phyloP scores from a whole-genome alignment of 2,329 filamentous ascomycete genomes.

The Fusarium avenaceum region DNA sequence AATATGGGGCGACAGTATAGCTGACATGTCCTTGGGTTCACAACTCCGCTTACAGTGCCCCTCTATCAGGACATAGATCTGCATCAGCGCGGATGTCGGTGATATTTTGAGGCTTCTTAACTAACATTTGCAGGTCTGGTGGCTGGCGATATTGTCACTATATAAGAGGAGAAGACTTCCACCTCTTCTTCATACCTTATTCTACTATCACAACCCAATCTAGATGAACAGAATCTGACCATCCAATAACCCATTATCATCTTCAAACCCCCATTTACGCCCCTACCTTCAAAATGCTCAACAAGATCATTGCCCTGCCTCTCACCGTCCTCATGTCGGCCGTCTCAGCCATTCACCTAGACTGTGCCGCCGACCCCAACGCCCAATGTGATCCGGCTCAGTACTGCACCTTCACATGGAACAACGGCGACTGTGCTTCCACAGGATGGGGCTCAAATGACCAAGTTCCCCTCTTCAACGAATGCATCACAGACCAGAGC shows the following conservation, averaged over 20 bases:
- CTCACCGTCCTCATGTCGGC: not conserved
- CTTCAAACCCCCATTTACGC: not conserved
- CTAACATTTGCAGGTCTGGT: too few relatives aligned
- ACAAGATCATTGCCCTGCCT: accelerated
- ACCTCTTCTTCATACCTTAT: not conserved
- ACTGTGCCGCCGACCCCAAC: not conserved
- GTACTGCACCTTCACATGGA: not conserved
- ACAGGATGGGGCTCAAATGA: not conserved
- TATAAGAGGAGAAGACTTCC: not conserved
- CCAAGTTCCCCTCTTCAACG: accelerated
- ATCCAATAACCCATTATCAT: not conserved
- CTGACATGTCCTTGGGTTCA: not conserved
- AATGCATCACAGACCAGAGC: accelerated
- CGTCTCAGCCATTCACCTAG: not conserved
- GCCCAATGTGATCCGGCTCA: not conserved
- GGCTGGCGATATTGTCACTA: not conserved
- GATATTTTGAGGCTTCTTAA: not conserved
- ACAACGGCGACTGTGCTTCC: not conserved
- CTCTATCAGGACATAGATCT: not conserved
- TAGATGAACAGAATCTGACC: too few relatives aligned
- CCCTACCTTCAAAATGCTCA: not conserved
- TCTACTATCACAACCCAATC: too few relatives aligned
- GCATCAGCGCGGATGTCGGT: not conserved
- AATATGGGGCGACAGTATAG: too few relatives aligned
- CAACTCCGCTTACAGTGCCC: not conserved